Base-by-base conservation (phyloP, 768 basidiomycete genomes). In the Lentinula sp. region DNA sequence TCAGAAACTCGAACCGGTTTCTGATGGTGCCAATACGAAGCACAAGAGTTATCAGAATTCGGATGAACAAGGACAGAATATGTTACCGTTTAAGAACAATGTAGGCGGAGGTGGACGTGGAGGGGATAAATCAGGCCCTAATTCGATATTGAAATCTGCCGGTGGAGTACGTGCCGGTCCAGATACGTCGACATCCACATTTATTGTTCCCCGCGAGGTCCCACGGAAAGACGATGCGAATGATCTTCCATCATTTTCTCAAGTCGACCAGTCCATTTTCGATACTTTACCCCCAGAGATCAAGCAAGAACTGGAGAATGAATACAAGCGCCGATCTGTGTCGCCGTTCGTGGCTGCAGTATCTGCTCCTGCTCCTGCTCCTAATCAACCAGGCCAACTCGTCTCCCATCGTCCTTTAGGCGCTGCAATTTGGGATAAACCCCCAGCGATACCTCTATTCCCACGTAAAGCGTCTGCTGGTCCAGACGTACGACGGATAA, bases 1-100 rank as follows among this genome's bases (percentile, higher is more conserved):
- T 11, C 87, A 89, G 67, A 98, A 95, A 70, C 79, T 98, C 4
- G 93, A 97, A 72, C 75, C 79, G 6, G 66, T 70, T 15, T 72
- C 74, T 1, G 74, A 69, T 2, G 68, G 69, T 23, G 67, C 64
- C 13, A 67, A 70, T 9, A 39, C 35, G 16, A 54, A 39, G 37
- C 37, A 0, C 9, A 8, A 39, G 37, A 39, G 13, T 21, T 11
- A 7, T 39, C 18, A 37, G 10, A 21, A 39, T 21, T 37, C 21
- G 2, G 28, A 40, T 28, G 76, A 78, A 15, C 65, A 73, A 4
- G 87, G 85, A 1, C 93, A 94, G 68, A 80, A 75, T 2, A 75
- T 76, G 11, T 71, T 94, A 32, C 75, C 80, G 0, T 95, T 95
- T 71, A 76, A 76, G 10, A 52, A 35, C 11, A 40, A 13, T 15